phyloP scores from a whole-genome alignment of 805 yeast species.

The Wickerhamiella cacticola region DNA sequence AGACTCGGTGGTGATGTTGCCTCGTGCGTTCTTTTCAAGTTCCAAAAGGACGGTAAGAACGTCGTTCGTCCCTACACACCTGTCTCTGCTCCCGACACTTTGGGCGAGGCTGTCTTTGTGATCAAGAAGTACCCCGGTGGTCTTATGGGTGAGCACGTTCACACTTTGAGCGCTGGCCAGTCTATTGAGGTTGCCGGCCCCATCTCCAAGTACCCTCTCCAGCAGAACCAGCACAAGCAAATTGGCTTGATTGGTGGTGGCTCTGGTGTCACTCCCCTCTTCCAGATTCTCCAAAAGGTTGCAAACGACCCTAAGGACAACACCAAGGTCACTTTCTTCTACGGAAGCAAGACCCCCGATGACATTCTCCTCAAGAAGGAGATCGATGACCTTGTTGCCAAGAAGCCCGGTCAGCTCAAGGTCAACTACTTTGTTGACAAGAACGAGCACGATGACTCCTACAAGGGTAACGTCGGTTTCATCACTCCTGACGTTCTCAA shows the following conservation, averaged over 20 bases:
- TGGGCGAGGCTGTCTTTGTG: constrained; percentile 68
- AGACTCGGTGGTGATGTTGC: constrained; percentile 70
- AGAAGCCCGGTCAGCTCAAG: constrained; percentile 66
- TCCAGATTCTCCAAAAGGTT: constrained; percentile 69
- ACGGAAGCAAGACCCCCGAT: constrained; percentile 64
- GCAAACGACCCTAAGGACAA: constrained; percentile 72
- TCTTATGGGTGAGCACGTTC: constrained; percentile 66
- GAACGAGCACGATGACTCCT: constrained; percentile 17
- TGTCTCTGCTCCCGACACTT: constrained; percentile 50
- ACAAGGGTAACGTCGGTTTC: constrained; percentile 41
- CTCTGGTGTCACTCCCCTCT: constrained; percentile 91
- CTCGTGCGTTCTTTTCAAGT: constrained; percentile 69
- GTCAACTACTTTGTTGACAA: constrained; percentile 72
- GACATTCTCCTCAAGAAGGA: constrained; percentile 75
- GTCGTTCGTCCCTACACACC: constrained; percentile 85
- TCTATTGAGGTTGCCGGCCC: constrained; percentile 91
- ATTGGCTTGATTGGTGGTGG: constrained; percentile 91
- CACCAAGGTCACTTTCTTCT: constrained; percentile 72
- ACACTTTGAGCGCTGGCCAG: constrained; percentile 61
- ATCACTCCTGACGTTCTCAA: constrained; percentile 64
- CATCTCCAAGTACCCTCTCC: constrained; percentile 79
- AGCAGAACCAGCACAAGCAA: constrained; percentile 67
- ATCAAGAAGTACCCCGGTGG: constrained; percentile 80
- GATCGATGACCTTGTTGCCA: constrained; percentile 53
- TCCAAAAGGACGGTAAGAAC: constrained; percentile 69